Conservation (phyloP, 345 rosid species). For the Populus davidiana region DNA sequence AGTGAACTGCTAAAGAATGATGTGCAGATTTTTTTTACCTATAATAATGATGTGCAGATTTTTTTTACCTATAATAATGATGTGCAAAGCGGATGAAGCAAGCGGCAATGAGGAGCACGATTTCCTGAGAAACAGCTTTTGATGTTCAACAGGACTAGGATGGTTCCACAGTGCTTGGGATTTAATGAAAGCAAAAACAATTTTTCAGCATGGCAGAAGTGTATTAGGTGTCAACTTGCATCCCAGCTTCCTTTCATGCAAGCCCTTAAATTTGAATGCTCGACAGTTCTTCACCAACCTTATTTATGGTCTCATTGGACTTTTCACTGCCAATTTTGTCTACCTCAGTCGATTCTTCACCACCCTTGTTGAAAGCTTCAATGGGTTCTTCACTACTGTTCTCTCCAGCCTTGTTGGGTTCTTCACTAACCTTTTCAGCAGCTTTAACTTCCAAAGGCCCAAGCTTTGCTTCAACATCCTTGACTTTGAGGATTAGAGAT, state of each 20-base stretch:
- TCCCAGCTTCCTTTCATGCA: constrained; percentile 17
- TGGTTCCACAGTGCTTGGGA: not conserved
- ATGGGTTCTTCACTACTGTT: not conserved
- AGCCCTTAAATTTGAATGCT: not conserved
- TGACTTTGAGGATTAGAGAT: constrained; percentile 48
- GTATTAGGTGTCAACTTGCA: not conserved
- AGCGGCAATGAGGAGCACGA: not conserved
- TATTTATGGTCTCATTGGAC: not conserved
- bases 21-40: no score
- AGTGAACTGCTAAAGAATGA: no score
- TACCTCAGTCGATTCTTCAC: not conserved
- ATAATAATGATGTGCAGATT: no score
- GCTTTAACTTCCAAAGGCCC: constrained; percentile 44
- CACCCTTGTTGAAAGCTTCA: not conserved
- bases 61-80: no score
- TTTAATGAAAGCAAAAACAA: no score
- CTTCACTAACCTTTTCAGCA: not conserved
- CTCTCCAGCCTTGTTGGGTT: not conserved
- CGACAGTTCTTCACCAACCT: not conserved
- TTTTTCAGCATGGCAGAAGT: not conserved
- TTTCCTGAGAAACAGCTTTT: not conserved
- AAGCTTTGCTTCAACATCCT: constrained; percentile 64
- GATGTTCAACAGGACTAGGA: not conserved
- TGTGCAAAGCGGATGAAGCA: no score
- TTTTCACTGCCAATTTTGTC: not conserved